These are phyloP conservation scores for Davidsoniella virescens DNA, from an alignment of 2,329 filamentous ascomycete genomes.

Conservation along the genomic window DNA sequence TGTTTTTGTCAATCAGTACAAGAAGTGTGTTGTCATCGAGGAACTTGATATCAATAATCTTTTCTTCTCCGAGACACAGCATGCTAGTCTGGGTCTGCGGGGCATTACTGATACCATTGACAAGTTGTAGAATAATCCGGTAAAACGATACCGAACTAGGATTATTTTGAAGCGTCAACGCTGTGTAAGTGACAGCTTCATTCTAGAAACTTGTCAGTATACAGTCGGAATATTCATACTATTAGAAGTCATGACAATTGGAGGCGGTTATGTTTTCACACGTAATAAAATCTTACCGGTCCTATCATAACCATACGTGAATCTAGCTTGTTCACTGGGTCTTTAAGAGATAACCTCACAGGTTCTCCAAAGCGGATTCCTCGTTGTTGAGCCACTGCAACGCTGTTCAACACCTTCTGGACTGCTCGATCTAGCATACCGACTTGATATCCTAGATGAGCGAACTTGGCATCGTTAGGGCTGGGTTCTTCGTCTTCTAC, in stretches of 20 bases:
- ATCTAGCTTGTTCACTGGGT: conserved; percentile 35
- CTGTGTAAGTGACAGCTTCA: conserved; percentile 1
- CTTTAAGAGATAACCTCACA: conserved; percentile 27
- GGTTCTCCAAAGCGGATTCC: conserved; percentile 50
- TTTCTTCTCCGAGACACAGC: conserved; percentile 26
- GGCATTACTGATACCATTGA: conserved; percentile 41
- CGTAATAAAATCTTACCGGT: background rate
- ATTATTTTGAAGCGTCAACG: background rate
- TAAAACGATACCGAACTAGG: conserved; percentile 25
- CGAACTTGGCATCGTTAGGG: conserved; percentile 30
- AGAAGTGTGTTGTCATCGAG: conserved; percentile 45
- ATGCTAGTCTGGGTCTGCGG: conserved; percentile 23
- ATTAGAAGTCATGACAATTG: background rate
- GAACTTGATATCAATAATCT: conserved; percentile 50
- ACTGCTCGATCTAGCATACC: conserved; percentile 41
- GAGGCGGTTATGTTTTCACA: conserved; percentile 17
- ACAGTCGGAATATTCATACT: conserved; percentile 16
- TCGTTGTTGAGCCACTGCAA: conserved; percentile 52
- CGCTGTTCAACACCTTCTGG: conserved; percentile 44
- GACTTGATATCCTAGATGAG: conserved; percentile 48
- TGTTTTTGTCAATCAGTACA: conserved; percentile 33
- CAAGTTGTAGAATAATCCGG: conserved; percentile 32
- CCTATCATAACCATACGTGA: conserved; percentile 34
- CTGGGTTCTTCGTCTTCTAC: conserved; percentile 29
- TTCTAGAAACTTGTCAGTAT: conserved; percentile 22